phyloP scores from a whole-genome alignment of 371 early-diverging fungal genomes.

The Vairimorpha ceranae region DNA sequence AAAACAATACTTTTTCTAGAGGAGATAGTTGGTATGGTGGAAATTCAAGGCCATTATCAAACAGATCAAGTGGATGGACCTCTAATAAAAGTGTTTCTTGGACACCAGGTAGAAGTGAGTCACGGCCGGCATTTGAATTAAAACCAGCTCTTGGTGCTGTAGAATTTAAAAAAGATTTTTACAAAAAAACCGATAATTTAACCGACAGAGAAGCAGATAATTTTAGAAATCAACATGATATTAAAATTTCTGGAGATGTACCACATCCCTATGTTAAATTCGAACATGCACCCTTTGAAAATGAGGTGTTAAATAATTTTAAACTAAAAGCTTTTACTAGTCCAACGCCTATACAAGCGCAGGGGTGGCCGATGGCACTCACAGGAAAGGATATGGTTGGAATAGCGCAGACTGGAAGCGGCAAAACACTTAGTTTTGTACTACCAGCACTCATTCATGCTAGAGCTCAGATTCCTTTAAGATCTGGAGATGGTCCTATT shows the following conservation, averaged over 20 bases:
- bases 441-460: slow-evolving; percentile 95
- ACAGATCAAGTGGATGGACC: neutral
- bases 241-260: slow-evolving; percentile 65
- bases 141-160: slow-evolving; percentile 38
- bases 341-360: slow-evolving; percentile 93
- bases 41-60: neutral
- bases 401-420: slow-evolving; percentile 93
- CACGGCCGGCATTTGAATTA: neutral
- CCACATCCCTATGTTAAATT: slow-evolving; percentile 73
- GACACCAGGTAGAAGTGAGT: neutral
- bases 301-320: slow-evolving; percentile 76
- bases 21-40: slow-evolving; percentile 14
- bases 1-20: neutral
- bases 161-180: slow-evolving; percentile 72
- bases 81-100: neutral
- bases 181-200: slow-evolving; percentile 62
- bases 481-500: slow-evolving; percentile 90
- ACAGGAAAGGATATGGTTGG: slow-evolving; percentile 93
- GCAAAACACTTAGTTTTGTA: slow-evolving; percentile 90
- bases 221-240: slow-evolving; percentile 65
- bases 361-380: slow-evolving; percentile 98
- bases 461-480: slow-evolving; percentile 80
- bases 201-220: slow-evolving; percentile 63
- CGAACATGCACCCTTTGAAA: slow-evolving; percentile 67
- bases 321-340: slow-evolving; percentile 70